Evolutionary conservation across 2,329 filamentous ascomycete genomes (phyloP).

Genomic region (Hypoxylon sp.): DNA sequence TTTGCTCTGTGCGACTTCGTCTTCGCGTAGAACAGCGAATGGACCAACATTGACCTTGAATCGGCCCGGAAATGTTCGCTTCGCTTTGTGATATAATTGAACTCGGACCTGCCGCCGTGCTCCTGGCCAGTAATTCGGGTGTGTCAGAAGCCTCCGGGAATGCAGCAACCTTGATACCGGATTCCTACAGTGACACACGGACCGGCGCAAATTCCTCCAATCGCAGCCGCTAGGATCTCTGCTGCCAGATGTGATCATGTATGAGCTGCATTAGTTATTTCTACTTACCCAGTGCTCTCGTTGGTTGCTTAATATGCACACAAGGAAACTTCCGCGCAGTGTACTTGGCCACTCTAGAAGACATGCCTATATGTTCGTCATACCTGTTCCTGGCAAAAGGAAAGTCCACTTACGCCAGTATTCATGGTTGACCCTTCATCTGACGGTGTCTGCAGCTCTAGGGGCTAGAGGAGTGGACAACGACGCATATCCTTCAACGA

Average conservation of each 20-base stretch:
- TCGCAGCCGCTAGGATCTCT: slow-evolving; percentile 66
- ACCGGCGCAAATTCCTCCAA: slow-evolving; percentile 82
- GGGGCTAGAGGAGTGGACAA: slow-evolving; percentile 53
- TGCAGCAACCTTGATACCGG: slow-evolving; percentile 80
- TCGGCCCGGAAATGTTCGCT: slow-evolving; percentile 88
- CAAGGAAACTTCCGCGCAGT: slow-evolving; percentile 84
- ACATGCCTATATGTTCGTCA: slow-evolving; percentile 82
- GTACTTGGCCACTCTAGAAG: slow-evolving; percentile 77
- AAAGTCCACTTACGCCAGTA: slow-evolving; percentile 72
- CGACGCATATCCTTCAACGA: slow-evolving; percentile 77
- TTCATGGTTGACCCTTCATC: slow-evolving; percentile 25
- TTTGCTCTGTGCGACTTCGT: slow-evolving; percentile 86
- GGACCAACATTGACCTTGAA: slow-evolving; percentile 73
- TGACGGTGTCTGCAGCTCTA: background rate
- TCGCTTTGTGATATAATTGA: slow-evolving; percentile 81
- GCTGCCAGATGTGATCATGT: slow-evolving; percentile 93
- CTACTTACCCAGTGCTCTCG: slow-evolving; percentile 62
- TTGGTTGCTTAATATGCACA: slow-evolving; percentile 73
- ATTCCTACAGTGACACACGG: slow-evolving; percentile 83
- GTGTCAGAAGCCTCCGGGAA: slow-evolving; percentile 8
- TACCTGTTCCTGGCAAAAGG: slow-evolving; percentile 71
- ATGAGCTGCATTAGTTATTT: slow-evolving; percentile 87
- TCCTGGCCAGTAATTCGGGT: slow-evolving; percentile 45
- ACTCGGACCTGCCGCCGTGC: slow-evolving; percentile 75
- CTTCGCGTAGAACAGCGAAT: slow-evolving; percentile 84